Evolutionary conservation across 768 basidiomycete genomes (phyloP).

Genomic region (Tricholoma flavovirens): DNA sequence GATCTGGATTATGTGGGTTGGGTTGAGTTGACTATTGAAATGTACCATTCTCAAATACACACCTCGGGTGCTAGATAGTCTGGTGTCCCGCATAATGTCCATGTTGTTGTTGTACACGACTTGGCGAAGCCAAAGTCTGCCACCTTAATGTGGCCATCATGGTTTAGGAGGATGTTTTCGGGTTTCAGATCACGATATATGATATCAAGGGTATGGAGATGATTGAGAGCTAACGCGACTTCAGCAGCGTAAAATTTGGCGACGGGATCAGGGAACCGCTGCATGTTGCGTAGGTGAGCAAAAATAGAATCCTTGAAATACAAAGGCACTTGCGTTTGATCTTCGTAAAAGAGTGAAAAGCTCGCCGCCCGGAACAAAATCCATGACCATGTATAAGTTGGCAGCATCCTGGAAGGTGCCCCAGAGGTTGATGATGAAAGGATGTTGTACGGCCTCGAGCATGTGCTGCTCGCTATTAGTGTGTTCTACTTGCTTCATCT

Average conservation of each 20-base stretch:
- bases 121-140: conserved; percentile 98
- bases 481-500: conserved; percentile 93
- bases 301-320: conserved; percentile 4
- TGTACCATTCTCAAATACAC: conserved; percentile 5
- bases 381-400: conserved; percentile 98
- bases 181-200: conserved; percentile 98
- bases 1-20: conserved; percentile 43
- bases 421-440: conserved; percentile 96
- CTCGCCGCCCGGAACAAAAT: conserved; percentile 94
- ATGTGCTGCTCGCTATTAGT: conserved; percentile 93
- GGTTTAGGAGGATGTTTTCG: conserved; percentile 88
- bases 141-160: conserved; percentile 96
- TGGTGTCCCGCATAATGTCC: conserved; percentile 93
- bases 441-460: conserved; percentile 79
- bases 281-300: conserved; percentile 17
- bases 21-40: conserved; percentile 11
- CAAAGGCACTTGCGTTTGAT: conserved; percentile 60
- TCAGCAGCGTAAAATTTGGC: conserved; percentile 98
- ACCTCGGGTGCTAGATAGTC: conserved; percentile 98
- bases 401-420: conserved; percentile 87
- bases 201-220: conserved; percentile 82
- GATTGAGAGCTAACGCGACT: conserved; percentile 87
- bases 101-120: conserved; percentile 77
- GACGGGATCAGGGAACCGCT: conserved; percentile 95
- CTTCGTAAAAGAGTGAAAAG: conserved; percentile 89